Conservation (phyloP, 2,329 filamentous ascomycete genomes). For the Daldinia eschscholtzii region DNA sequence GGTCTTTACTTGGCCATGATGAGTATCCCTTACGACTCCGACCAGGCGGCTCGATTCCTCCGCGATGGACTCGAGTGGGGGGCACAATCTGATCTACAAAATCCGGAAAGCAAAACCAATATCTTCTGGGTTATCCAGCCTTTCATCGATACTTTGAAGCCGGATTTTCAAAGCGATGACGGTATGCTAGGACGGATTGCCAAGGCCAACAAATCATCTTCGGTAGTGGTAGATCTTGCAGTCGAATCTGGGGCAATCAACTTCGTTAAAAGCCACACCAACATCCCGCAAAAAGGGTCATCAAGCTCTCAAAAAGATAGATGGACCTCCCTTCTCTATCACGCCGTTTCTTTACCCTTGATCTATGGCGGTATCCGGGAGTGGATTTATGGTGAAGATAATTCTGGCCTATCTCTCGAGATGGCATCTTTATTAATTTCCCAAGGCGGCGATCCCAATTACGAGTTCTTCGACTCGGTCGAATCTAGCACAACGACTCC, state of each 20-base stretch:
- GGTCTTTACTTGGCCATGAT: slow-evolving; percentile 8
- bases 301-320: background rate
- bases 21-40: background rate
- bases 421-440: background rate
- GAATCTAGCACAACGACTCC: background rate
- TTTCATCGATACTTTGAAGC: background rate
- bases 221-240: background rate
- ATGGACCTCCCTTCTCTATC: background rate
- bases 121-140: slow-evolving; percentile 10
- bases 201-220: background rate
- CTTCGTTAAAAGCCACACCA: background rate
- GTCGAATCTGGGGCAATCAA: slow-evolving; percentile 2
- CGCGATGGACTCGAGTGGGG: slow-evolving; percentile 2
- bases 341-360: background rate
- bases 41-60: background rate
- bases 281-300: background rate
- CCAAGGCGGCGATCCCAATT: slow-evolving; percentile 6
- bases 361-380: background rate
- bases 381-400: background rate
- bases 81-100: background rate
- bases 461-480: background rate
- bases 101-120: background rate
- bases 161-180: background rate
- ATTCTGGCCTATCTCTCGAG: background rate
- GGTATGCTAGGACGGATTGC: background rate